These are phyloP conservation scores for Monilinia fructigena DNA, from an alignment of 2,329 filamentous ascomycete genomes.

Conservation along the genomic window DNA sequence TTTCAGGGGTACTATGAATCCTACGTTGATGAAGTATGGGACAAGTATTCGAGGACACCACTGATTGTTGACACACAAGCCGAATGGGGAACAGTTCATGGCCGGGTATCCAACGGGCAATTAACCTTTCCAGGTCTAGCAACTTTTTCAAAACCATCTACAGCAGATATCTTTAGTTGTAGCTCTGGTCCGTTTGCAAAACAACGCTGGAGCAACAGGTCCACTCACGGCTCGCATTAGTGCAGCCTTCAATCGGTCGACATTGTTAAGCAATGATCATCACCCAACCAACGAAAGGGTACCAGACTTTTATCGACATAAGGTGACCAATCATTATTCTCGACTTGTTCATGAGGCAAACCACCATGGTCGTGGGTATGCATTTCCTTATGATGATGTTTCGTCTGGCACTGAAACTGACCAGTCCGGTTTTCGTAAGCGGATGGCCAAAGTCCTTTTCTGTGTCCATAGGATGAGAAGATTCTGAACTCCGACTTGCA, in stretches of 20 bases:
- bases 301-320: conserved; percentile 52
- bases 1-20: conserved; percentile 47
- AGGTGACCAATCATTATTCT: conserved; percentile 63
- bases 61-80: conserved; percentile 65
- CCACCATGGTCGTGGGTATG: conserved; percentile 60
- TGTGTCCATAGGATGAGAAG: conserved; percentile 18
- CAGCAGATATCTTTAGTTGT: conserved; percentile 65
- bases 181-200: conserved; percentile 59
- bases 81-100: conserved; percentile 52
- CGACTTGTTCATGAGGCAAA: conserved; percentile 60
- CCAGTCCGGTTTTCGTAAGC: conserved; percentile 56
- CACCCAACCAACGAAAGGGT: conserved; percentile 52
- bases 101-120: conserved; percentile 43
- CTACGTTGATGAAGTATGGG: conserved; percentile 49
- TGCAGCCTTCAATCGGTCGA: conserved; percentile 36
- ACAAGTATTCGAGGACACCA: conserved; percentile 42
- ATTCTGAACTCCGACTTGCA: background rate
- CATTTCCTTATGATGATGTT: conserved; percentile 69
- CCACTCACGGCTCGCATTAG: conserved; percentile 32
- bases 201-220: conserved; percentile 29
- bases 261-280: conserved; percentile 40
- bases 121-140: conserved; percentile 45
- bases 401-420: conserved; percentile 55
- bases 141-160: conserved; percentile 56
- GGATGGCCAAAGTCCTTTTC: conserved; percentile 20